Evolutionary conservation across 768 basidiomycete species (phyloP).

Genomic region (Sutorius australiensis): DNA sequence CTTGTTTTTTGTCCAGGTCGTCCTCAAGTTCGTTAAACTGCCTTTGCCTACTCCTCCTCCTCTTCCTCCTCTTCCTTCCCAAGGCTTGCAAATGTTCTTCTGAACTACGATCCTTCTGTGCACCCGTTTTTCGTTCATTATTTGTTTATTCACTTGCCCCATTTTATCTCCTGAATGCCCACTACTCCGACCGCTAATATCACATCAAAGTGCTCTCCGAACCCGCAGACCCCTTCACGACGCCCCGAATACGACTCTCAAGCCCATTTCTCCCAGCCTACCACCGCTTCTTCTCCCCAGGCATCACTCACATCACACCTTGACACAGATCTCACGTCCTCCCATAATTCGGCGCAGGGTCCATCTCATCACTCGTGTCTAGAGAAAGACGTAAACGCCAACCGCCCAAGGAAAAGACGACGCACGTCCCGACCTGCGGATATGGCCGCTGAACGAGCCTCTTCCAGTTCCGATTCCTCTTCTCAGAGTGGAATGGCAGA

Average conservation of each 20-base stretch:
- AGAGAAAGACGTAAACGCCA: constrained; percentile 20
- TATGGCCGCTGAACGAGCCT: constrained; percentile 26
- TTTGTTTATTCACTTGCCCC: constrained; percentile 22
- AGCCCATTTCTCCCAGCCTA: background rate
- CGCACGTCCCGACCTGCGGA: constrained; percentile 5
- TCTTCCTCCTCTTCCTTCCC: background rate
- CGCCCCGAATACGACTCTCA: constrained; percentile 17
- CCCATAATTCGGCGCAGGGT: constrained; percentile 13
- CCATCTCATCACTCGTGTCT: constrained; percentile 12
- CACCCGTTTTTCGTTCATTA: constrained; percentile 19
- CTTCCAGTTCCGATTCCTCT: constrained; percentile 36
- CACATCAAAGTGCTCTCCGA: constrained; percentile 14
- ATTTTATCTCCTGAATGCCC: constrained; percentile 22
- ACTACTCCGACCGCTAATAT: constrained; percentile 24
- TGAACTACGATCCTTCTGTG: constrained; percentile 12
- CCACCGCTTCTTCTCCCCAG: background rate
- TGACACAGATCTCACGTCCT: constrained; percentile 12
- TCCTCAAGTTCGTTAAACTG: background rate
- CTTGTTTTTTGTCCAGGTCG: constrained; percentile 5
- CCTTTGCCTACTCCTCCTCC: background rate
- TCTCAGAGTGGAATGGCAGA: constrained; percentile 59
- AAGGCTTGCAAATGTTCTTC: constrained; percentile 14
- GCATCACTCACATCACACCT: background rate
- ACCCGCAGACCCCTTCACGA: constrained; percentile 15
- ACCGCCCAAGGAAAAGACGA: constrained; percentile 20